A percentile compares a stretch with the other conserved stretches of the same genome.
Conservation (phyloP, 192 early-diverging fungal species). For the Backusella morwellensis region DNA sequence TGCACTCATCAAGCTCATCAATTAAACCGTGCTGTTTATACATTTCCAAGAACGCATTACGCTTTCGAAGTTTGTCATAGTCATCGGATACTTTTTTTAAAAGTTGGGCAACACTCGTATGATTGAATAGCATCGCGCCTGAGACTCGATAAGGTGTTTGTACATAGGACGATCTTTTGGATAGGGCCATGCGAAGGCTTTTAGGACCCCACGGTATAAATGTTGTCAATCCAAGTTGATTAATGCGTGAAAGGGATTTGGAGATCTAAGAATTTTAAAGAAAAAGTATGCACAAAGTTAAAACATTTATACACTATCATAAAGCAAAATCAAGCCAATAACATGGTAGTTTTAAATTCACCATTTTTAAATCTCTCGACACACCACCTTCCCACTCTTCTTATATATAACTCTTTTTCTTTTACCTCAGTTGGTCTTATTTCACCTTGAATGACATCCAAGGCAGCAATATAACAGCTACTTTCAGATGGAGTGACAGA, state of each 20-base stretch:
- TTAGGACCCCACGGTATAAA: conserved; percentile 99
- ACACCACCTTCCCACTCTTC: no score
- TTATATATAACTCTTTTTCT: neutral
- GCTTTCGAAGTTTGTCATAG: conserved; percentile 89
- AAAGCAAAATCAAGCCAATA: no score
- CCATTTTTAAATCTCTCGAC: no score
- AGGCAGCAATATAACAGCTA: conserved; percentile 94
- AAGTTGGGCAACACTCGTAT: conserved; percentile 88
- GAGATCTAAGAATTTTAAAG: conserved; percentile 65
- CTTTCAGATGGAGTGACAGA: conserved; percentile 86
- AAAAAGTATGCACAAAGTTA: no score
- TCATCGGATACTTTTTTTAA: conserved; percentile 91
- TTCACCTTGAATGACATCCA: conserved; percentile 99
- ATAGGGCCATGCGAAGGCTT: conserved; percentile 94
- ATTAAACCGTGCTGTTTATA: conserved; percentile 83
- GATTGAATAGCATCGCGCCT: conserved; percentile 97
- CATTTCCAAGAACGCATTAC: conserved; percentile 95
- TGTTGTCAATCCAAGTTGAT: conserved; percentile 86
- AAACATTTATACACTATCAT: no score
- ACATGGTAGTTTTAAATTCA: no score
- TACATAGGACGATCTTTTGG: conserved; percentile 89
- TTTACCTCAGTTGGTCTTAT: conserved; percentile 92
- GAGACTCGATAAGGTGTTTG: conserved; percentile 90
- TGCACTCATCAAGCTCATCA: conserved; percentile 91
- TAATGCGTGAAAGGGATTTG: conserved; percentile 92